Evolutionary conservation across 1,284 basidiomycete genomes (phyloP), one percentile per base, ranked within the genome.

Genomic region (Cryptococcus amylolentus): DNA sequence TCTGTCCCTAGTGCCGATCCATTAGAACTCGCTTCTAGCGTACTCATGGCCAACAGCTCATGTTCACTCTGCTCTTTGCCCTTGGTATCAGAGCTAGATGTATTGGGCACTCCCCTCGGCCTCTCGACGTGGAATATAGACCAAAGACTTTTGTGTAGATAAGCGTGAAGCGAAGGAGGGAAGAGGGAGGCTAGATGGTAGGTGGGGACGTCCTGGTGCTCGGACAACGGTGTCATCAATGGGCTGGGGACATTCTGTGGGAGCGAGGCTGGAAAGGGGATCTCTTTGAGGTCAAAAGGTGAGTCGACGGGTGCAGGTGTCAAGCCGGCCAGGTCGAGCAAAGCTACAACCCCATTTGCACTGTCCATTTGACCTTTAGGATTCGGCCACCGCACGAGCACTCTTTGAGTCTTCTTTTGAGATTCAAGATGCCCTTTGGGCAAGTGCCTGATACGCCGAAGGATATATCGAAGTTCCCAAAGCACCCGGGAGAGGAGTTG

Each of bases 401-500:
- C 23, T 37, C 40, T 16, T n/a, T 4, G 41, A n/a, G n/a, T 4
- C 9, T 18, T 5, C 16, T 18, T n/a, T 42, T 10, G 9, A 42
- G 41, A 42, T 9, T 23, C n/a, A 9, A 23, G 38, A 31, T 31
- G 10, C 43, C 14, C 14, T 28, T 28, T 14, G 43, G 31, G 26
- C 61, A 53, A 4, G 51, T 35, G 8, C 61, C 52, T 1, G 14
- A 46, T 10, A 10, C 27, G 45, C 13, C 45, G 45, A 26, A 23
- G 27, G 45, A 14, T 26, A 16, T 46, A 26, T 26, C 45, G 20
- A 16, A 66, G 55, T 38, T 69, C 67, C 47, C 60, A 54, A 18
- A 51, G 16, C 1, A 64, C 54, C 9, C 67, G 54, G 42, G 42
- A 39, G 18, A 45, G 37, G 4, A 68, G 59, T 49, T 60, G 58